phyloP scores from a whole-genome alignment of 1,284 basidiomycete species.

The Leccinum holopus region DNA sequence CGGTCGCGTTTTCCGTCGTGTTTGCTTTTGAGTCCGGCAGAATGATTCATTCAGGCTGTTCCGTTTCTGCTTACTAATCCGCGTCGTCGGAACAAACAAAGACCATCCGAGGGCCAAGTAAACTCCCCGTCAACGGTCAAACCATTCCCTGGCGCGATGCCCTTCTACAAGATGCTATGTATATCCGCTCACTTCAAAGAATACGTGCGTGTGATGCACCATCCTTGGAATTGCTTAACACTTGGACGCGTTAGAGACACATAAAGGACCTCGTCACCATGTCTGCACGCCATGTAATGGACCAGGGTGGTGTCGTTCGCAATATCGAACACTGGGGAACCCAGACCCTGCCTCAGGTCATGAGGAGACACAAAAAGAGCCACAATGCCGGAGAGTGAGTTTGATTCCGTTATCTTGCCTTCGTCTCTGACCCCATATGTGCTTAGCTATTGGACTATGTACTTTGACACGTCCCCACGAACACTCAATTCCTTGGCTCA shows the following conservation, averaged over 20 bases:
- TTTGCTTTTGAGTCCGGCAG: not conserved
- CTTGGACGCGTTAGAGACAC: slow-evolving; percentile 50
- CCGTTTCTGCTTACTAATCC: slow-evolving; percentile 13
- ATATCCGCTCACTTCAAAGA: slow-evolving; percentile 70
- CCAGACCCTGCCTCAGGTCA: slow-evolving; percentile 70
- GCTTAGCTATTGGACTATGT: slow-evolving; percentile 84
- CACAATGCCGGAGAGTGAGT: slow-evolving; percentile 79
- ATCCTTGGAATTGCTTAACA: not conserved
- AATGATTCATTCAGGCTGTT: not conserved
- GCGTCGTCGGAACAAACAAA: slow-evolving; percentile 1
- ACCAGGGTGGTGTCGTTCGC: slow-evolving; percentile 79
- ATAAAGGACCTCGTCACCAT: slow-evolving; percentile 76
- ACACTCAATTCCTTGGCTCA: slow-evolving; percentile 62
- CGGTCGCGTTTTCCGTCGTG: not conserved
- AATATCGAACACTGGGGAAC: slow-evolving; percentile 77
- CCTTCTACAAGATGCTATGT: slow-evolving; percentile 79
- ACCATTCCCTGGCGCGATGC: slow-evolving; percentile 47
- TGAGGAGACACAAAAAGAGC: slow-evolving; percentile 65
- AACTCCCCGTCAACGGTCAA: not conserved
- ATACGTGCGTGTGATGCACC: slow-evolving; percentile 53
- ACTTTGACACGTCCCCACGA: slow-evolving; percentile 82
- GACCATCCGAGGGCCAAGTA: not conserved
- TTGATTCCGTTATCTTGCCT: not conserved
- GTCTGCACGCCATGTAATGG: slow-evolving; percentile 72
- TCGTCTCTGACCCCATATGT: slow-evolving; percentile 11